phyloP scores from a whole-genome alignment of 202 grass and related monocot species.

The Elaeis oleifera region DNA sequence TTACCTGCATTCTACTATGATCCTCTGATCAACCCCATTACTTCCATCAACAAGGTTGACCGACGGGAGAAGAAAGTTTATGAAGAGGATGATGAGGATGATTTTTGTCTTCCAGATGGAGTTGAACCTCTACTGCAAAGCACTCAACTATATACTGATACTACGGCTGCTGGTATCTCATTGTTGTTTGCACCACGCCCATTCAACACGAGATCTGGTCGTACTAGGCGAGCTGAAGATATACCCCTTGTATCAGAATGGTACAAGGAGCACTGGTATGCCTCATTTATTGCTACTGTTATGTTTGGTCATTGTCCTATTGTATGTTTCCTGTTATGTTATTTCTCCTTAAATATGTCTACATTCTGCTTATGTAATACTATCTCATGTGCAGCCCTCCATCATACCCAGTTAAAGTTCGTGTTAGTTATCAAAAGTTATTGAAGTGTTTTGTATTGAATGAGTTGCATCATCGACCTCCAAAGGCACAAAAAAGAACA shows the following conservation, averaged over 20 bases:
- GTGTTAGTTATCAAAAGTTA: conserved; percentile 97
- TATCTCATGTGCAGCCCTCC: conserved; percentile 57
- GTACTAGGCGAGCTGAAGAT: conserved; percentile 86
- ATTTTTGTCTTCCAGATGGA: conserved; percentile 71
- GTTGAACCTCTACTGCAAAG: conserved; percentile 65
- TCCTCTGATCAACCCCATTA: conserved; percentile 93
- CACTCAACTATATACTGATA: conserved; percentile 81
- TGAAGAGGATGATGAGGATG: conserved; percentile 71
- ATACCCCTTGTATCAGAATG: conserved; percentile 97
- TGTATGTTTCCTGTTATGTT: conserved; percentile 9
- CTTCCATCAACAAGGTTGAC: conserved; percentile 71
- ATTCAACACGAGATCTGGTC: conserved; percentile 93
- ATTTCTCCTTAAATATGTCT: background rate
- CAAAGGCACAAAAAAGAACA: conserved; percentile 96
- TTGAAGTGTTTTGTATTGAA: conserved; percentile 96
- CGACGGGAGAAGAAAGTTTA: conserved; percentile 45
- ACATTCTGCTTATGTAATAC: conserved; percentile 13
- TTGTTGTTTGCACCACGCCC: conserved; percentile 86
- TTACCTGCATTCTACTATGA: conserved; percentile 98
- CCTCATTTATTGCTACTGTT: background rate
- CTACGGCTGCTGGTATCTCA: conserved; percentile 83
- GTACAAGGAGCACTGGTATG: conserved; percentile 96
- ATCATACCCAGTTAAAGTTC: conserved; percentile 94
- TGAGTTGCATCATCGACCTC: conserved; percentile 86
- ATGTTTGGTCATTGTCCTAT: background rate